Conservation (phyloP, 768 basidiomycete genomes). For the Artomyces pyxidatus region DNA sequence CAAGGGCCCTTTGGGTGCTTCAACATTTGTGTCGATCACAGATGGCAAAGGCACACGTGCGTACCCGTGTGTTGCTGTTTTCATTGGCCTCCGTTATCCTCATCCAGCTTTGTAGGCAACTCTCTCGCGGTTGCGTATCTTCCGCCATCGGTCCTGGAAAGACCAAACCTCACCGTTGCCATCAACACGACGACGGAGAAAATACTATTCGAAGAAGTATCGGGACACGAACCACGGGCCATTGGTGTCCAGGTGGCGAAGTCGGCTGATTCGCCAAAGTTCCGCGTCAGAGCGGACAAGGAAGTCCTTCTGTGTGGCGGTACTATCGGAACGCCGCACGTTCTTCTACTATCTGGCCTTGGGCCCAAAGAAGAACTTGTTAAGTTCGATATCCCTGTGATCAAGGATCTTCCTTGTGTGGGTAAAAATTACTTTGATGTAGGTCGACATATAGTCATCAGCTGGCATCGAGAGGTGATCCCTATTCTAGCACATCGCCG, state of each 20-base stretch:
- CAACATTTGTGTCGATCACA: slow-evolving; percentile 4
- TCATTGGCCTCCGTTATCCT: not conserved
- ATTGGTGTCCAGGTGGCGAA: slow-evolving; percentile 4
- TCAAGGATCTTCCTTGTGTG: slow-evolving; percentile 1
- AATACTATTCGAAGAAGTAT: slow-evolving; percentile 8
- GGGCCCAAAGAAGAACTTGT: slow-evolving; percentile 27
- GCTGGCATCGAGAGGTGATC: not conserved
- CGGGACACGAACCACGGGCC: not conserved
- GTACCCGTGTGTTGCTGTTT: not conserved
- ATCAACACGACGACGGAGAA: slow-evolving; percentile 5
- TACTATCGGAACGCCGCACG: slow-evolving; percentile 23
- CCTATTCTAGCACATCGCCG: not conserved
- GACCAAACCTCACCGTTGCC: slow-evolving; percentile 14
- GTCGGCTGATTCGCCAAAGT: not conserved
- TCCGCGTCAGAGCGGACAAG: slow-evolving; percentile 5
- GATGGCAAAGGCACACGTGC: slow-evolving; percentile 9
- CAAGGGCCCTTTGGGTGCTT: slow-evolving; percentile 7
- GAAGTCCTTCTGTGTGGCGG: slow-evolving; percentile 16
- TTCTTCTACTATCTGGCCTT: slow-evolving; percentile 34
- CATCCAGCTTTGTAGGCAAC: slow-evolving; percentile 2
- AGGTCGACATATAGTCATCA: not conserved
- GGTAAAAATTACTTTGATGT: slow-evolving; percentile 2
- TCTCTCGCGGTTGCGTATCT: slow-evolving; percentile 11
- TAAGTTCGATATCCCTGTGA: slow-evolving; percentile 18
- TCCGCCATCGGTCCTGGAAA: slow-evolving; percentile 22